phyloP scores from a whole-genome alignment of 805 yeast genomes.

The Phaffomyces antillensis region DNA sequence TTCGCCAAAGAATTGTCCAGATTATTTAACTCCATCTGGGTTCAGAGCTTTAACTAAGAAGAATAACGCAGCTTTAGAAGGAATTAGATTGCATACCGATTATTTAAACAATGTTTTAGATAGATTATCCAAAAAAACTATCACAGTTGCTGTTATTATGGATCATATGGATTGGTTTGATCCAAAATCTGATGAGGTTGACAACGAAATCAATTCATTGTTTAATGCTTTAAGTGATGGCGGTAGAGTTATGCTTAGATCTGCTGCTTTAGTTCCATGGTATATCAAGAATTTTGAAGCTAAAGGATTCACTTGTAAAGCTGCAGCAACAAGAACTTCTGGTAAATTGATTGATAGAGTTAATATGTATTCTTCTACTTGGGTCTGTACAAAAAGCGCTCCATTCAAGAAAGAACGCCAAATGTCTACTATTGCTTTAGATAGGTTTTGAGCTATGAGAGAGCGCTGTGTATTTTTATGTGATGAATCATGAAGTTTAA shows the following conservation, averaged over 20 bases:
- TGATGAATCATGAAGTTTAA: too few relatives aligned
- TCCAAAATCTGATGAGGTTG: conserved; percentile 55
- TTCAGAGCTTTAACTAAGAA: conserved; percentile 40
- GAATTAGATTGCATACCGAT: conserved; percentile 74
- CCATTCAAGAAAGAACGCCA: conserved; percentile 14
- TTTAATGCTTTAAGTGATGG: conserved; percentile 53
- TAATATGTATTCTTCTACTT: conserved; percentile 85
- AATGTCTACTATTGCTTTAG: conserved; percentile 22
- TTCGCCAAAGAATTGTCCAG: conserved; percentile 62
- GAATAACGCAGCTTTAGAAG: conserved; percentile 48
- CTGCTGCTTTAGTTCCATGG: conserved; percentile 74
- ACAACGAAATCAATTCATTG: conserved; percentile 58
- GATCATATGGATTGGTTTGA: conserved; percentile 93
- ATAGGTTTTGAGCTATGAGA: not conserved
- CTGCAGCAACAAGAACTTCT: conserved; percentile 60
- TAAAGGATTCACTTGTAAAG: conserved; percentile 58
- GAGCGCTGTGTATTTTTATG: not conserved
- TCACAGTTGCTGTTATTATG: conserved; percentile 77
- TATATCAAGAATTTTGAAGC: conserved; percentile 62
- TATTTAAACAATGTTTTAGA: conserved; percentile 68
- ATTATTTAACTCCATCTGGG: conserved; percentile 57
- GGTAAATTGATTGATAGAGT: conserved; percentile 70
- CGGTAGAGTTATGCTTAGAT: conserved; percentile 71
- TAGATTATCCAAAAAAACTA: conserved; percentile 51
- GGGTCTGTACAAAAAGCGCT: conserved; percentile 61